Conservation (phyloP, 2,329 filamentous ascomycete genomes). For the Pseudopithomyces maydicus region DNA sequence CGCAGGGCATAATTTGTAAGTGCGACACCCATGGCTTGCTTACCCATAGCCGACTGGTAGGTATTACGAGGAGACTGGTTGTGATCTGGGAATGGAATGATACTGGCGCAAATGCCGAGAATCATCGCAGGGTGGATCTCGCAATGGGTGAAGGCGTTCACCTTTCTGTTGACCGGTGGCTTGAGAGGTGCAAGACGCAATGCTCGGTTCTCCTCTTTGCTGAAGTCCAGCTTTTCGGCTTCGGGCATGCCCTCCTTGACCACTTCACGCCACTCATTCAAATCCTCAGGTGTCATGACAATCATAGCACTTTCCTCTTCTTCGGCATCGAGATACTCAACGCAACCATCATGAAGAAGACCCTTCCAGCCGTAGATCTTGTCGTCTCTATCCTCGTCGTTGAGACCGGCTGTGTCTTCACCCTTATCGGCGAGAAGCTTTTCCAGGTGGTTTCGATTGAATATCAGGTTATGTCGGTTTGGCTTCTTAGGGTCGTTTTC, state of each 20-base stretch:
- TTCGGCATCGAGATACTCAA: conserved; percentile 96
- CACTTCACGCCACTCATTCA: conserved; percentile 64
- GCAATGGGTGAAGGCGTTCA: conserved; percentile 95
- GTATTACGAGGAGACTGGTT: conserved; percentile 99
- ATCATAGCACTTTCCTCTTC: conserved; percentile 99
- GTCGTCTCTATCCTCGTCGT: conserved; percentile 61
- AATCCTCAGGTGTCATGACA: conserved; percentile 95
- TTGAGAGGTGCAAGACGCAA: conserved; percentile 87
- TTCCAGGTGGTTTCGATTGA: conserved; percentile 83
- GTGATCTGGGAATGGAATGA: conserved; percentile 99
- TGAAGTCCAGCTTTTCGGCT: conserved; percentile 36
- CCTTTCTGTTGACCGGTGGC: conserved; percentile 82
- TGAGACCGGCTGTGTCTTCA: conserved; percentile 62
- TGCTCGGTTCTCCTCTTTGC: conserved; percentile 59
- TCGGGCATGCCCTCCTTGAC: conserved; percentile 48
- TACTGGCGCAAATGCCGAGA: conserved; percentile 95
- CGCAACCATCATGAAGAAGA: conserved; percentile 79
- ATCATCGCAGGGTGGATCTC: conserved; percentile 99
- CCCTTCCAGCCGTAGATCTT: conserved; percentile 86
- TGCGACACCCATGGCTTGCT: conserved; percentile 99
- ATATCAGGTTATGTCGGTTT: conserved; percentile 76
- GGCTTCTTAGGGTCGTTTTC: conserved; percentile 79
- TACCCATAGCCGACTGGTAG: conserved; percentile 99
- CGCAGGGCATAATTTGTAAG: conserved; percentile 95
- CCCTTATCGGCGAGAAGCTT: conserved; percentile 76